A percentile compares a stretch with the other conserved stretches of the same genome.
These are phyloP conservation scores for Exophiala phaeomuriformis DNA, from an alignment of 2,329 filamentous ascomycete species.

Conservation along the genomic window DNA sequence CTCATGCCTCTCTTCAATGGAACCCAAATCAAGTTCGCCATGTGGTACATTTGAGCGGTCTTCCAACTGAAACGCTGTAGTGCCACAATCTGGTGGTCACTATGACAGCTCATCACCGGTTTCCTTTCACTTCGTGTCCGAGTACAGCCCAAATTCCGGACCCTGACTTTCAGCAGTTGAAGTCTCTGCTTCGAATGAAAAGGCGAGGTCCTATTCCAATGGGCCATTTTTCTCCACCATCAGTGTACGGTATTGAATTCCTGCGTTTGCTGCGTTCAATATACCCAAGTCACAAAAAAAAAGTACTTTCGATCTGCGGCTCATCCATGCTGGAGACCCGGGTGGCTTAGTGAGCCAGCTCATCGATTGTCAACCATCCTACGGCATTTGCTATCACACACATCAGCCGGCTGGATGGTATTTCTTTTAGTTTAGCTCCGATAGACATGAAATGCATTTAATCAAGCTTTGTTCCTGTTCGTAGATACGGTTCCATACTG, in stretches of 20 bases:
- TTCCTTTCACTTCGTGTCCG: neutral
- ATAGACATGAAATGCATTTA: slow-evolving; percentile 6
- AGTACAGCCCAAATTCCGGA: neutral
- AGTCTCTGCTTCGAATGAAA: slow-evolving; percentile 27
- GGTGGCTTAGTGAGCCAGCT: slow-evolving; percentile 18
- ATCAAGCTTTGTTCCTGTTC: neutral
- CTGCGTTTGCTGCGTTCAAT: slow-evolving; percentile 4
- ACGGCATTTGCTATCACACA: slow-evolving; percentile 8
- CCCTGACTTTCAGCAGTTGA: slow-evolving; percentile 21
- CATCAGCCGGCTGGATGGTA: slow-evolving; percentile 18
- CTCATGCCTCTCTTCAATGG: slow-evolving; percentile 33
- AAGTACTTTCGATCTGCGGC: slow-evolving; percentile 13
- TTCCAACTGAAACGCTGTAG: neutral
- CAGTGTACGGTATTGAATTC: no score
- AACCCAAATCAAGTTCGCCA: slow-evolving; percentile 27
- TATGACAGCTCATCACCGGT: neutral
- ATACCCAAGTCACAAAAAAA: slow-evolving; percentile 20
- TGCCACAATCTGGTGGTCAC: neutral
- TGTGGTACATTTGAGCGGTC: slow-evolving; percentile 36
- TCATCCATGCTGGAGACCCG: slow-evolving; percentile 19
- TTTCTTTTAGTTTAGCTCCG: slow-evolving; percentile 14
- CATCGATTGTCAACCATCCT: slow-evolving; percentile 22
- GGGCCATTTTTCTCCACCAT: slow-evolving; percentile 7
- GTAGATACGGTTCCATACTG: neutral
- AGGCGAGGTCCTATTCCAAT: slow-evolving; percentile 25